Conservation (phyloP, 169 alveolate species). For the Plasmodium blacklocki region DNA sequence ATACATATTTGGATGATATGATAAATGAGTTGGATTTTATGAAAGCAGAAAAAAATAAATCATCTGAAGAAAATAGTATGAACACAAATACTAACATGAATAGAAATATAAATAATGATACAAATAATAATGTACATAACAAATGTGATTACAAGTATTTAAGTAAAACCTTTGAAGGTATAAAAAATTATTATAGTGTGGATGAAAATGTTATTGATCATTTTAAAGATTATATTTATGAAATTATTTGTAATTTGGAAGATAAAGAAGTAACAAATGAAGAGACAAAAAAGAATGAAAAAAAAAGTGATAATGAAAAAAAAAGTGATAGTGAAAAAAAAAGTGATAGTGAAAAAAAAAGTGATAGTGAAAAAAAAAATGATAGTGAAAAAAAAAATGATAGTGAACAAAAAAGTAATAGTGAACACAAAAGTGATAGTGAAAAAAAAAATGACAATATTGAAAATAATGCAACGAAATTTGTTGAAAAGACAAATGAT, state of each 20-base stretch:
- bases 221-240: constrained; percentile 23
- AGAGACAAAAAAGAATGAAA: neutral
- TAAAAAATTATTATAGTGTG: constrained; percentile 19
- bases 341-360: neutral
- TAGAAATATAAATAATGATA: neutral
- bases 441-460: neutral
- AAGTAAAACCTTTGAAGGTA: constrained; percentile 11
- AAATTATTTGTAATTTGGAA: neutral
- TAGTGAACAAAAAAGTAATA: neutral
- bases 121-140: too few relatives aligned
- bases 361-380: neutral
- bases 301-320: neutral
- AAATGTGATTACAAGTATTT: neutral
- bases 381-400: neutral
- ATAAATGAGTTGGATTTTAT: constrained; percentile 42
- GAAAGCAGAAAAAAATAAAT: constrained; percentile 5
- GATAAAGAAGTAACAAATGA: neutral
- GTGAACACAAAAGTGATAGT: neutral
- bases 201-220: constrained; percentile 28
- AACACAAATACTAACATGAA: neutral
- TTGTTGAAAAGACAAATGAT: neutral
- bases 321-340: neutral
- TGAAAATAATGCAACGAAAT: neutral
- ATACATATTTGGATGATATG: constrained; percentile 35
- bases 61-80: neutral